Percentiles rank a stretch among this genome's conserved stretches.
These are phyloP conservation scores for Tuber magnatum DNA, from an alignment of 495 filamentous ascomycete genomes.

Conservation along the genomic window DNA sequence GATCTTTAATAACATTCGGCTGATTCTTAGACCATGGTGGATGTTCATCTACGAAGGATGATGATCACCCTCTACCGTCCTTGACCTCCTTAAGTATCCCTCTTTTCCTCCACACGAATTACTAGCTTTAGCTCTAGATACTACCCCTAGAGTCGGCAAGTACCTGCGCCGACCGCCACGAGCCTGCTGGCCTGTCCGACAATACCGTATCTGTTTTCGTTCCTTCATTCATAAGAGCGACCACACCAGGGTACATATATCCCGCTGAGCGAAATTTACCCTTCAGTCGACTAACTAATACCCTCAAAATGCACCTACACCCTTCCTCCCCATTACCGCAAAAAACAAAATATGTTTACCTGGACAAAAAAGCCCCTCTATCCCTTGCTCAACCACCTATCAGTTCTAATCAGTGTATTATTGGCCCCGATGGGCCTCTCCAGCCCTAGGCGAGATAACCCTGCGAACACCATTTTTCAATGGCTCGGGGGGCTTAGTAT, in stretches of 20 bases:
- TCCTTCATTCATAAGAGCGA: neutral
- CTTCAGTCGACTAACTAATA: neutral
- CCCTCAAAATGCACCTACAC: neutral
- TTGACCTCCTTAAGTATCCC: too few relatives aligned
- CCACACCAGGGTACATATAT: neutral
- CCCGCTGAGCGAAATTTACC: neutral
- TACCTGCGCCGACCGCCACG: neutral
- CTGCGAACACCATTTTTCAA: conserved; percentile 73
- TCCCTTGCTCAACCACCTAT: conserved; percentile 51
- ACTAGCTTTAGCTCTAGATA: too few relatives aligned
- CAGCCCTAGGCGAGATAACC: conserved; percentile 84
- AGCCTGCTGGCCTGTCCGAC: neutral
- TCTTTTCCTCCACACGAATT: too few relatives aligned
- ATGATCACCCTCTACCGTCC: too few relatives aligned
- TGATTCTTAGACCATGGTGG: too few relatives aligned
- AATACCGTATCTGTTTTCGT: neutral
- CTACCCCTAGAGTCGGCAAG: too few relatives aligned
- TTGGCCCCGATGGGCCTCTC: conserved; percentile 74
- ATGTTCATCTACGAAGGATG: too few relatives aligned
- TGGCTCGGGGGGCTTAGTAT: conserved; percentile 50
- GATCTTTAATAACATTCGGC: too few relatives aligned
- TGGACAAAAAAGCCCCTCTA: conserved; percentile 3
- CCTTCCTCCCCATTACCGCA: neutral
- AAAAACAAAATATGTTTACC: neutral
- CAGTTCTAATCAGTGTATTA: conserved; percentile 66